Evolutionary conservation across 805 yeast genomes (phyloP).

Genomic region (Huiozyma naganishii): DNA sequence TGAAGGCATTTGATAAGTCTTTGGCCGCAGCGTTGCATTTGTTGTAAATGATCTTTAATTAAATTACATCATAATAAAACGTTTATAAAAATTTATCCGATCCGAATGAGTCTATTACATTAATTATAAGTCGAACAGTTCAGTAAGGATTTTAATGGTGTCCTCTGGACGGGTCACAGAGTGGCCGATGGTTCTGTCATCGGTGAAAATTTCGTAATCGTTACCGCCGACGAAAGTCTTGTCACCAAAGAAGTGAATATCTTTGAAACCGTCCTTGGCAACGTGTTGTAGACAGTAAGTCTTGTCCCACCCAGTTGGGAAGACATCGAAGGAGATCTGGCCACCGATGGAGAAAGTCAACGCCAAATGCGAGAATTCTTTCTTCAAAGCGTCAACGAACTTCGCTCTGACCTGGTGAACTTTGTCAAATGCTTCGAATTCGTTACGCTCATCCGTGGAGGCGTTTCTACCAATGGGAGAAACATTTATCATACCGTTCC

Average conservation of each 20-base stretch:
- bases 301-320: slow-evolving; percentile 99
- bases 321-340: slow-evolving; percentile 96
- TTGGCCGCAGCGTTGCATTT: too few relatives aligned
- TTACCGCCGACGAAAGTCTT: slow-evolving; percentile 96
- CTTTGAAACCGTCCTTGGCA: slow-evolving; percentile 68
- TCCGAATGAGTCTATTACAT: neutral
- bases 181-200: slow-evolving; percentile 90
- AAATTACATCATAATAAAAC: neutral
- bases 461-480: slow-evolving; percentile 99
- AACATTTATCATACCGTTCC: slow-evolving; percentile 98
- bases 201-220: slow-evolving; percentile 93
- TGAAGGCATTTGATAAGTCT: neutral
- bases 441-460: slow-evolving; percentile 84
- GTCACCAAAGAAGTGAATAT: slow-evolving; percentile 97
- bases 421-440: slow-evolving; percentile 77
- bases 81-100: neutral
- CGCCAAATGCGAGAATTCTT: slow-evolving; percentile 70
- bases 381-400: slow-evolving; percentile 75
- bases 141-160: slow-evolving; percentile 76
- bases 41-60: neutral
- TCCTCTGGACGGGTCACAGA: slow-evolving; percentile 84
- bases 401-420: slow-evolving; percentile 71
- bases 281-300: slow-evolving; percentile 95
- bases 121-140: slow-evolving; percentile 44
- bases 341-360: slow-evolving; percentile 98